Evolutionary conservation across 805 yeast species (phyloP), one percentile per base, ranked within the genome.

Genomic region (Hagleromyces aurorensis): DNA sequence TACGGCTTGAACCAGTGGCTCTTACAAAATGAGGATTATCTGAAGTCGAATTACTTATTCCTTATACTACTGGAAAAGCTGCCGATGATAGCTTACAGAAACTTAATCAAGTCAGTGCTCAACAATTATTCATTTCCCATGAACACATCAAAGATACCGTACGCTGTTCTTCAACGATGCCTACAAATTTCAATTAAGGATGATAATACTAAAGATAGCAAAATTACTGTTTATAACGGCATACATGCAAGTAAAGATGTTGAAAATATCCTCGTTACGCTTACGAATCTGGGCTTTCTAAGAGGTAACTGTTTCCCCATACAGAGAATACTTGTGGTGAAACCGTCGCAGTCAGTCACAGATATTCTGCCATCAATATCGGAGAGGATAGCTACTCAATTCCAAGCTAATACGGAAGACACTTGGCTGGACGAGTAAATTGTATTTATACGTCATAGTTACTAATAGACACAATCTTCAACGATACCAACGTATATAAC

Each of bases 51-150:
- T 10, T 52, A 52, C 23, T 25, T 69, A 14, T 42, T 63, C 2
- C 36, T 68, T 2, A 36, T 61, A 15, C 39, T 70, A 10, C 41
- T 59, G n/a, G 65, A 67, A 24, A 69, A 67, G 37, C 40, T 62
- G 9, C 56, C 62, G 6, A 45, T 70, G 21, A 41, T 70, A 2
- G 43, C 68, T 0, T 48, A 68, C 11, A 52, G 75, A 32, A 67
- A 68, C 31, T 33, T 53, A 10, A 16, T 57, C 6, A 43, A 47
- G 27, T 32, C 29, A 3, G 36, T 44, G 8, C 34, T 55, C 10
- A 32, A 30, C 15, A 27, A 35, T 2, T 45, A 39, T 32, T 36
- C 46, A 3, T 28, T 48, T 7, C 33, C 44, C 6, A 34, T 39
- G 21, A 30, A 33, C 11, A 23, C 44, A 1, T 52, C 53, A 20